Percentiles rank a stretch among this genome's conserved stretches.
phyloP scores from a whole-genome alignment of 495 filamentous ascomycete genomes.

The Aspergillus taichungensis region DNA sequence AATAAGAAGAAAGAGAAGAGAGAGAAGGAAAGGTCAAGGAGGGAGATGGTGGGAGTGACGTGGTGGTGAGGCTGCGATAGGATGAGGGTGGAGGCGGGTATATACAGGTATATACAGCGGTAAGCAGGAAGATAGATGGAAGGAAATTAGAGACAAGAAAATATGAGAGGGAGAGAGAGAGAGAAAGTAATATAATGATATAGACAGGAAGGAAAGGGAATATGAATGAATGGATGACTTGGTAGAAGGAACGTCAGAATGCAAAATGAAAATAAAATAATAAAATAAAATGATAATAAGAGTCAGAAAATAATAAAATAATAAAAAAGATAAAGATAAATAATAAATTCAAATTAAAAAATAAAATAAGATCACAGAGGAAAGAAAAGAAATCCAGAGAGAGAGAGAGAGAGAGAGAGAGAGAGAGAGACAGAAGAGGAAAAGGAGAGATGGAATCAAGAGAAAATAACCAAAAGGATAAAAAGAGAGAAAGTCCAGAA shows the following conservation, averaged over 20 bases:
- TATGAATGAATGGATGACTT: constrained; percentile 8
- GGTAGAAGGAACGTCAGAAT: constrained; percentile 5
- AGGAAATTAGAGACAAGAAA: no score
- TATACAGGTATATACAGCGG: constrained; percentile 12
- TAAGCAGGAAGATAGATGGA: constrained; percentile 1
- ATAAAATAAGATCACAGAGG: not conserved
- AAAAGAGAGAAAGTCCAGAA: constrained; percentile 3
- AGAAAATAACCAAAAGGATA: constrained; percentile 3
- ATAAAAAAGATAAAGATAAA: constrained; percentile 8
- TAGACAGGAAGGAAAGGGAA: constrained; percentile 5
- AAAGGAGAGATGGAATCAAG: constrained; percentile 11
- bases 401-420: constrained; percentile 8
- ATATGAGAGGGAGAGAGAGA: constrained; percentile 3
- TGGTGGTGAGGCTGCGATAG: constrained; percentile 2
- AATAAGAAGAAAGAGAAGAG: constrained; percentile 17
- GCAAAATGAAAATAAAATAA: no score
- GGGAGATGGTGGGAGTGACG: constrained; percentile 3
- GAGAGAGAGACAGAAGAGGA: constrained; percentile 8
- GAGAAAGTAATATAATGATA: constrained; percentile 6
- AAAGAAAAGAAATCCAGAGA: constrained; percentile 5
- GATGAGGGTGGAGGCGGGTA: constrained; percentile 1
- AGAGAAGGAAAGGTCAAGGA: constrained; percentile 3
- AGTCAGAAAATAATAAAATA: constrained; percentile 10
- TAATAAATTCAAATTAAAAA: no score
- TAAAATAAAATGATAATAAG: constrained; percentile 1